A percentile compares a stretch with the other conserved stretches of the same genome.
phyloP scores from a whole-genome alignment of 768 basidiomycete species.

The Hygrocybe punicea region DNA sequence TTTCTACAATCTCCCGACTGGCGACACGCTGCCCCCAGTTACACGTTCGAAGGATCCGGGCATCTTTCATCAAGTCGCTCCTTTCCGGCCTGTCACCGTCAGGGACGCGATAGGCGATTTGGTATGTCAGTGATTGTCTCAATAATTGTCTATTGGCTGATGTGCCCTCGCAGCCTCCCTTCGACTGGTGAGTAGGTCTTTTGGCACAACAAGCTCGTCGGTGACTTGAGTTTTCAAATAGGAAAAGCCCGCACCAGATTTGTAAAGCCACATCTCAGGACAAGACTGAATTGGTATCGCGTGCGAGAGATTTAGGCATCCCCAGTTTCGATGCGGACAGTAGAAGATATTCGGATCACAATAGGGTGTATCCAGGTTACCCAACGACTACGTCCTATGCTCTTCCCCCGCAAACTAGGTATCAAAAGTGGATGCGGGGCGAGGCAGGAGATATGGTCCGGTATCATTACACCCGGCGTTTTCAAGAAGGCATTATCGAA shows the following conservation, averaged over 20 bases:
- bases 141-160: constrained; percentile 5
- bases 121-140: constrained; percentile 39
- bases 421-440: constrained; percentile 37
- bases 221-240: constrained; percentile 20
- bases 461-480: constrained; percentile 56
- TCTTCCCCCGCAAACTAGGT: constrained; percentile 44
- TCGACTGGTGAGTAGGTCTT: constrained; percentile 59
- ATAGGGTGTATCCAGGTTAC: constrained; percentile 44
- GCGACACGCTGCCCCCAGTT: constrained; percentile 39
- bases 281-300: constrained; percentile 31
- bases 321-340: constrained; percentile 41
- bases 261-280: constrained; percentile 35
- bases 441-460: constrained; percentile 34
- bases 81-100: constrained; percentile 55
- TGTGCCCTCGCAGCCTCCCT: constrained; percentile 46
- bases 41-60: constrained; percentile 43
- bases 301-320: constrained; percentile 42
- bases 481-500: constrained; percentile 44
- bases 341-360: constrained; percentile 3
- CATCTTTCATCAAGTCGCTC: constrained; percentile 52
- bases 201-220: constrained; percentile 2
- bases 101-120: constrained; percentile 67
- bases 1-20: constrained; percentile 43
- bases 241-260: constrained; percentile 55
- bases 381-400: constrained; percentile 42